Percentiles rank a stretch among this genome's conserved stretches.
Conservation (phyloP, 129 eudicot genomes). For the Heracleum sosnowskyi region DNA sequence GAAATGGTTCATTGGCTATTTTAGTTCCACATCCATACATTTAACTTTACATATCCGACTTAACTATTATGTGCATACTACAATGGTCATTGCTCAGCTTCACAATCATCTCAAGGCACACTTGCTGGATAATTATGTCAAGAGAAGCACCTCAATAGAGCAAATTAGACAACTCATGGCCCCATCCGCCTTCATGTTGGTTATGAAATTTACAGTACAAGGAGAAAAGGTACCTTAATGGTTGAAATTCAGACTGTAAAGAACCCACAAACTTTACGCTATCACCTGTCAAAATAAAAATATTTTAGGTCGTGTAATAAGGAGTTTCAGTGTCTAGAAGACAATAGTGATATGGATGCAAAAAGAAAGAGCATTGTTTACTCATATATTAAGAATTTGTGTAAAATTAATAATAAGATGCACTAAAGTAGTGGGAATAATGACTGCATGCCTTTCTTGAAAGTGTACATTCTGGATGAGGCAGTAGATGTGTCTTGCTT, state of each 20-base stretch:
- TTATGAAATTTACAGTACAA: no score
- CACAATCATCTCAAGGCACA: no score
- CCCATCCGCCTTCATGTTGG: no score
- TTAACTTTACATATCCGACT: no score
- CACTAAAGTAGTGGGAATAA: not conserved
- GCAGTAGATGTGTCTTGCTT: conserved; percentile 90
- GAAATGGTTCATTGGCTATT: no score
- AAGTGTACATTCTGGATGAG: conserved; percentile 60
- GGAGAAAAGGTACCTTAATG: conserved; percentile 46
- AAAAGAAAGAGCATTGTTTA: not conserved
- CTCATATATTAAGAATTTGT: not conserved
- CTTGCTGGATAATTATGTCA: no score
- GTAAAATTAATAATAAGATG: not conserved
- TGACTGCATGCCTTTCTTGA: conserved; percentile 50
- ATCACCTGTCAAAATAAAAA: conserved; percentile 55
- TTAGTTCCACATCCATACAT: no score
- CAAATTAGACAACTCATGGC: no score
- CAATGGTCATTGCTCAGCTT: no score
- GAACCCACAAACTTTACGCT: conserved; percentile 80
- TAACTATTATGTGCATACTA: no score
- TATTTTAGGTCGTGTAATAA: not conserved
- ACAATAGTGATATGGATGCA: not conserved
- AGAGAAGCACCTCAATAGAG: no score
- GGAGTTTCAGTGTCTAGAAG: not conserved
- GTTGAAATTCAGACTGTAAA: conserved; percentile 37